A percentile compares a stretch with the other conserved stretches of the same genome.
Evolutionary conservation across 108 stramenopile species (phyloP).

Genomic region (Mediolabrus comicus): DNA sequence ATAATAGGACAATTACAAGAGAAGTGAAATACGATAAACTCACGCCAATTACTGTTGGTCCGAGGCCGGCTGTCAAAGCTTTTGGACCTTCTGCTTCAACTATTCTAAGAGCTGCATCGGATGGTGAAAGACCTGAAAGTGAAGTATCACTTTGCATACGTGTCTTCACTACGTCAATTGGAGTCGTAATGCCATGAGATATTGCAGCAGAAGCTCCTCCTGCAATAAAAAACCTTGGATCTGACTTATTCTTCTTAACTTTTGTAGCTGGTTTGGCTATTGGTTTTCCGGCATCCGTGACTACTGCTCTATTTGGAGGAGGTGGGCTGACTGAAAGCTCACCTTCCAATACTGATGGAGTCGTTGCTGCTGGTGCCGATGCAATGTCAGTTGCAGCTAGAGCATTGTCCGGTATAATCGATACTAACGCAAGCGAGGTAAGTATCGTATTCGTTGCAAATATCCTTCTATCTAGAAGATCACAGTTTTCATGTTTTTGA

Average conservation of each 20-base stretch:
- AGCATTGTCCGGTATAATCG: not conserved
- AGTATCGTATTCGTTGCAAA: not conserved
- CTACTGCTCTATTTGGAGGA: constrained; percentile 17
- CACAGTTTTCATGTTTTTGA: not conserved
- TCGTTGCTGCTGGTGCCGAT: constrained; percentile 5
- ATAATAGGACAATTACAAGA: not conserved
- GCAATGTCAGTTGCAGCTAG: not conserved
- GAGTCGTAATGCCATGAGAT: constrained; percentile 77
- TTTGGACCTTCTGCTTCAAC: constrained; percentile 63
- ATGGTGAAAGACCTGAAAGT: constrained; percentile 16
- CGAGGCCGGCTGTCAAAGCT: constrained; percentile 70
- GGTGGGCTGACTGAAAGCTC: constrained; percentile 19
- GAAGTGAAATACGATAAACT: too few species aligned
- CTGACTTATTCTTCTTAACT: constrained; percentile 11
- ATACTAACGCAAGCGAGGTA: constrained; percentile 7
- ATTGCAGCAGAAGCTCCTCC: constrained; percentile 79
- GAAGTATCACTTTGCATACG: constrained; percentile 38
- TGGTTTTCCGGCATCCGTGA: not conserved
- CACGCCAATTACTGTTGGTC: constrained; percentile 87
- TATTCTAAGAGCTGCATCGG: constrained; percentile 58
- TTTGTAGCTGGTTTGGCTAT: not conserved
- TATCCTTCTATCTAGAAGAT: not conserved
- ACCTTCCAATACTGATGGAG: constrained; percentile 34
- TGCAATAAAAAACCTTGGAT: constrained; percentile 67
- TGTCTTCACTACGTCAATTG: constrained; percentile 85